Base-by-base conservation (phyloP, 2,329 filamentous ascomycete species). In the Lachnellula arida region DNA sequence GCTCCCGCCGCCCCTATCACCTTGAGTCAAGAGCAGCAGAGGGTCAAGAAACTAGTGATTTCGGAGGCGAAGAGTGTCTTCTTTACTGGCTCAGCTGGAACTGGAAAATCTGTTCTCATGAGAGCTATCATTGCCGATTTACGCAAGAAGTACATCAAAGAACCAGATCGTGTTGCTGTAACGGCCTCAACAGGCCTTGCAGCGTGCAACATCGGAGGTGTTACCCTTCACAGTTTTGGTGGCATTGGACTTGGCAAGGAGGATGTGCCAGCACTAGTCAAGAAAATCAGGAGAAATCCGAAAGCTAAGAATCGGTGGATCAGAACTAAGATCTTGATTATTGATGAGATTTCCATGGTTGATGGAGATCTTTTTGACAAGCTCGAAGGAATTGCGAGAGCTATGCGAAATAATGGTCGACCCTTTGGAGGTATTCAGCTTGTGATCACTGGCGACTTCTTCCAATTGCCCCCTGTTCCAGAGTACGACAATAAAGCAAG, bases 271-370 rank as follows among this genome's bases (percentile, higher is more conserved):
- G 83, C 87, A 34, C 78, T 99, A 23, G 82, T 97, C 50, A 94
- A 89, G 72, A 99, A 97, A 78, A 90, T 99, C 65, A 87, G 89
- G 65, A 83, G 85, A 56, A 97, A 97, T 63, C 79, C 82, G 17
- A 97, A 97, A 70, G 91, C 91, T 22, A 93, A 89, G 69, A 87
- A 85, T 61, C 83, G 93, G 42, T 99, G 95, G 95, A 75, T 95
- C 62, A 84, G 85, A 55, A 96, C 91, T 0, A 96, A 92, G 68
- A 84, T 91, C 12, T 80, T 99, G 23, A 81, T 99, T 63, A 83
- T 99, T 65, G 94, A 99, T 72, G 94, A 99, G 70, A 86, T 99
- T 3, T 97, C 94, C 12, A 99, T 99, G 95, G 92, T 99, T 4
- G 94, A 99, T 66, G 94, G 91, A 1, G 92, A 97, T 35, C 78